Evolutionary conservation across 495 filamentous ascomycete species (phyloP), one percentile per base, ranked within the genome.

Genomic region (Penicillium riverlandense): DNA sequence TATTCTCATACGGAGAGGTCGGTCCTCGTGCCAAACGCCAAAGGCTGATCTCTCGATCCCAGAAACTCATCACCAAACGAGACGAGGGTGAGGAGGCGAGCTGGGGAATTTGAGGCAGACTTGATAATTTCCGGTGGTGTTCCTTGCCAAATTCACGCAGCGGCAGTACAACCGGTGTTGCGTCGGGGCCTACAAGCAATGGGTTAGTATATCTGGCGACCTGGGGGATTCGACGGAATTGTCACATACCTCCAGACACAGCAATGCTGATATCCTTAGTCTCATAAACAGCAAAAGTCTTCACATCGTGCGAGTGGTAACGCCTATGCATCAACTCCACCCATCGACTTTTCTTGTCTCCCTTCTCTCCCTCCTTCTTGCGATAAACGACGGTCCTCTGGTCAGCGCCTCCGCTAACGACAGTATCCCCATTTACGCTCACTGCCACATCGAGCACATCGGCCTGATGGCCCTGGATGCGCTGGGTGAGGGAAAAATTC

Each of bases 331-430:
- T 81, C n/a, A 86, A 67, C 65, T 92, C 88, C 10, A 78, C 81
- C 94, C 94, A 97, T 57, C 85, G 74, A 46, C 60, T 60, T 29
- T 67, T 69, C 39, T 80, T 76, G 40, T 78, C 76, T 33, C 75
- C 71, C 46, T 72, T 75, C 37, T 77, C 76, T n/a, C 66, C 63
- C 7, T 59, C 61, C 39, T 69, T 67, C 48, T 68, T 70, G 63
- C 79, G 80, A 60, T 91, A 96, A 27, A 90, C 67, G 9, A 84
- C 83, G 4, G 91, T 95, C 49, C 84, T 74, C 51, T 88, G 81
- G 54, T 99, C 92, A 65, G 95, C 90, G 28, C 94, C 90, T 40
- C 87, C 90, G 57, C 86, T 94, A 45, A 95, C 68, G n/a, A 96
- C 84, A 14, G 83, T 85, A 14, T 81, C 77, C 11, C 92, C 92